Conservation (phyloP, 768 basidiomycete genomes). For the Tubosaeta sp. region DNA sequence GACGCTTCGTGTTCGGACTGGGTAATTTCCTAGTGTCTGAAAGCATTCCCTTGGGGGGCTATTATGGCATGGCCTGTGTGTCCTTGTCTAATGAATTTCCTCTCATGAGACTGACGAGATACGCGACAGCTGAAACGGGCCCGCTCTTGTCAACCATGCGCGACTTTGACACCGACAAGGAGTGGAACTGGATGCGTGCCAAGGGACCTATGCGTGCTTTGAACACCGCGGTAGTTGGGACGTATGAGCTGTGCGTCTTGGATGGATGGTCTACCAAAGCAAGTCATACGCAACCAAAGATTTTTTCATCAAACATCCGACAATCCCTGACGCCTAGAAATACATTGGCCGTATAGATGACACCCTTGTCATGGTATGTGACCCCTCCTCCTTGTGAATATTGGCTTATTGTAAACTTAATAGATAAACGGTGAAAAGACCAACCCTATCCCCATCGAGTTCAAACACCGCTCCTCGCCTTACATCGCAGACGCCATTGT, state of each 20-base stretch:
- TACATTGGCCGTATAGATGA: conserved; percentile 55
- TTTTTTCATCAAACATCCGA: too few relatives aligned
- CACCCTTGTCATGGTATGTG: conserved; percentile 38
- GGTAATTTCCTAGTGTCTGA: conserved; percentile 45
- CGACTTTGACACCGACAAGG: too few relatives aligned
- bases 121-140: too few relatives aligned
- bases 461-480: conserved; percentile 44
- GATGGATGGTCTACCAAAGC: conserved; percentile 52
- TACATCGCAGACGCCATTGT: conserved; percentile 49
- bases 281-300: conserved; percentile 20
- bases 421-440: conserved; percentile 50
- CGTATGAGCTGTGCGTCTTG: conserved; percentile 45
- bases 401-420: conserved; percentile 16
- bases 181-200: conserved; percentile 47
- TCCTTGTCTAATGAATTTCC: background rate
- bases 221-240: conserved; percentile 38
- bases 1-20: conserved; percentile 51
- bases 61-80: conserved; percentile 49
- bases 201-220: conserved; percentile 29
- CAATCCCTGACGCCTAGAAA: conserved; percentile 42
- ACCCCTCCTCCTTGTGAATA: background rate
- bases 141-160: too few relatives aligned
- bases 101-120: background rate
- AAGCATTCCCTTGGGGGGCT: conserved; percentile 47
- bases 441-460: conserved; percentile 52